These are phyloP conservation scores for Cladosporium oxysporum DNA, from an alignment of 2,329 filamentous ascomycete species.

Conservation along the genomic window DNA sequence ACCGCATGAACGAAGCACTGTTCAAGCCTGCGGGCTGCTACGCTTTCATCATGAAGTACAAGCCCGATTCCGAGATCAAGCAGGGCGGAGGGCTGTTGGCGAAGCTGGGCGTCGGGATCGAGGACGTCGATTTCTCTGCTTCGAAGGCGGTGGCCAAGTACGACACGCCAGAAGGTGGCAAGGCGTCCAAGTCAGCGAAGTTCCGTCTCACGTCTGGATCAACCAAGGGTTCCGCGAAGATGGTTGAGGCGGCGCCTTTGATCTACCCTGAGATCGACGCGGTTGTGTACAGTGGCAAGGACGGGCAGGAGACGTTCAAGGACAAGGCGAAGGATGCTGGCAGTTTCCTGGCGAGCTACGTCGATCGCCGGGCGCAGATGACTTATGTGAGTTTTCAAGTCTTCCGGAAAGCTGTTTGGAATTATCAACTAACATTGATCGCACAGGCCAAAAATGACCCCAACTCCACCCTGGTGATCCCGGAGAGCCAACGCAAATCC, in stretches of 20 bases:
- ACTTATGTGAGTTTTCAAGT: conserved; percentile 41
- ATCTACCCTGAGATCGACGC: conserved; percentile 50
- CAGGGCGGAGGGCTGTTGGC: not conserved
- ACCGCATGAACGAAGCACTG: conserved; percentile 57
- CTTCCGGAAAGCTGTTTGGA: not conserved
- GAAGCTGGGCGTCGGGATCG: conserved; percentile 24
- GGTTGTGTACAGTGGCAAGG: conserved; percentile 21
- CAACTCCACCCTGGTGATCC: conserved; percentile 40
- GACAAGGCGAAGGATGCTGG: conserved; percentile 34
- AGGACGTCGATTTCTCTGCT: conserved; percentile 41
- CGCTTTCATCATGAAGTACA: conserved; percentile 52
- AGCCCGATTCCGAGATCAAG: conserved; percentile 27
- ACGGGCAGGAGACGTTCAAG: conserved; percentile 31
- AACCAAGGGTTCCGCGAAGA: conserved; percentile 44
- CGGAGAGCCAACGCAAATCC: conserved; percentile 41
- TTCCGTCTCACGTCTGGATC: conserved; percentile 42
- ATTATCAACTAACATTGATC: conserved; percentile 23
- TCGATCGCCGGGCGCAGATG: conserved; percentile 52
- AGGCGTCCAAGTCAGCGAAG: conserved; percentile 28
- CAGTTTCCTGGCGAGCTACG: conserved; percentile 50
- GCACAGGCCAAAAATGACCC: conserved; percentile 45
- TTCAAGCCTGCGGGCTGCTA: conserved; percentile 60
- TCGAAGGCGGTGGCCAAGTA: conserved; percentile 37
- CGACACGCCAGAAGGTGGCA: not conserved
- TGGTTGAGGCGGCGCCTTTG: conserved; percentile 52